Conservation (phyloP, 495 filamentous ascomycete species). For the Neurospora sp. region DNA sequence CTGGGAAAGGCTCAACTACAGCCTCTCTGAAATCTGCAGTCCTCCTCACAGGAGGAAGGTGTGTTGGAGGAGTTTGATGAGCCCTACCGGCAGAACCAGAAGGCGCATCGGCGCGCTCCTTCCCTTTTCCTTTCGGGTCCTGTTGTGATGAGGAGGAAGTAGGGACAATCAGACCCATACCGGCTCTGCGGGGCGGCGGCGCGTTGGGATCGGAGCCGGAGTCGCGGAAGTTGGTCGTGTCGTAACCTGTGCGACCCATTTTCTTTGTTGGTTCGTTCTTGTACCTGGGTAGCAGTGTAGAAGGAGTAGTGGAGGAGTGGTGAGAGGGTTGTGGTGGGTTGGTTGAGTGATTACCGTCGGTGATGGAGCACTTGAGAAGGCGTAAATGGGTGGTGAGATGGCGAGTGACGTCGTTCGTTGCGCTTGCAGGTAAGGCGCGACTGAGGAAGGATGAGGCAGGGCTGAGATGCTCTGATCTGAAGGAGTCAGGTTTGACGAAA, state of each 20-base stretch:
- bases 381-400: background rate
- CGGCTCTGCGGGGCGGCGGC: background rate
- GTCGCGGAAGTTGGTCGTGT: slow-evolving; percentile 4
- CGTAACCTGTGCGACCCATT: slow-evolving; percentile 13
- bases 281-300: too few relatives aligned
- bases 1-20: background rate
- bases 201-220: background rate
- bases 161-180: background rate
- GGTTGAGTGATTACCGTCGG: background rate
- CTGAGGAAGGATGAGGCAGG: background rate
- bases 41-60: background rate
- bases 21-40: background rate
- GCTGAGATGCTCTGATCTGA: background rate
- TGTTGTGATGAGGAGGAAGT: background rate
- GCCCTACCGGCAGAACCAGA: background rate
- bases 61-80: background rate
- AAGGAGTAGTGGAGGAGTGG: background rate
- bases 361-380: background rate
- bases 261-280: background rate
- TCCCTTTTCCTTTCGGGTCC: slow-evolving; percentile 4
- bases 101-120: background rate
- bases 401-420: background rate
- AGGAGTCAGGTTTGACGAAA: background rate
- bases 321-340: background rate
- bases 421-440: background rate